Evolutionary conservation across 2,329 filamentous ascomycete genomes (phyloP).

Genomic region (Sclerotinia glacialis): DNA sequence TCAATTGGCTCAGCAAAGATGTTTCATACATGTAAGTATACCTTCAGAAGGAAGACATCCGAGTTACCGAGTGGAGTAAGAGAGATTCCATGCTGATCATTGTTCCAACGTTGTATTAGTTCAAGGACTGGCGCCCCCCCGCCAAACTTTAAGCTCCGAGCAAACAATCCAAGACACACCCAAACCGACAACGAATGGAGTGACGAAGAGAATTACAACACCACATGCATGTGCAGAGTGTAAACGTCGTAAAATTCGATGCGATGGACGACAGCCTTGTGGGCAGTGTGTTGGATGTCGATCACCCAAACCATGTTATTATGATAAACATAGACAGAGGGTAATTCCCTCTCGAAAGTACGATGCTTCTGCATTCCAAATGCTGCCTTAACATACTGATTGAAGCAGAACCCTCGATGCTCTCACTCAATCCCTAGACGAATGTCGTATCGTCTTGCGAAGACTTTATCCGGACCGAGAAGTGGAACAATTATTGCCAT

Average conservation of each 20-base stretch:
- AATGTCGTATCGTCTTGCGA: slow-evolving; percentile 61
- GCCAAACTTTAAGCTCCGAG: slow-evolving; percentile 30
- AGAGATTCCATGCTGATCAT: slow-evolving; percentile 15
- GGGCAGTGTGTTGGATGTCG: slow-evolving; percentile 80
- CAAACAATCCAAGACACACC: slow-evolving; percentile 32
- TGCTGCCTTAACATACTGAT: slow-evolving; percentile 30
- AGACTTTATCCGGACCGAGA: slow-evolving; percentile 60
- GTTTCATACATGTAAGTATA: slow-evolving; percentile 40
- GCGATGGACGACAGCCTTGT: slow-evolving; percentile 77
- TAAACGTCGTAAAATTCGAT: slow-evolving; percentile 78
- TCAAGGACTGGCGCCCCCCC: slow-evolving; percentile 38
- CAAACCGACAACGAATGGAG: slow-evolving; percentile 40
- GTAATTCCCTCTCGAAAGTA: slow-evolving; percentile 77
- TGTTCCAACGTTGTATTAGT: slow-evolving; percentile 28
- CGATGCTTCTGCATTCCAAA: slow-evolving; percentile 33
- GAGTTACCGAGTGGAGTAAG: slow-evolving; percentile 16
- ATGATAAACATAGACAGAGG: slow-evolving; percentile 75
- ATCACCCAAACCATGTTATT: slow-evolving; percentile 74
- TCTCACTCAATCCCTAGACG: slow-evolving; percentile 62
- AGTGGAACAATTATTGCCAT: slow-evolving; percentile 49
- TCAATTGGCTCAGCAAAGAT: slow-evolving; percentile 36
- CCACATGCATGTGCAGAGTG: slow-evolving; percentile 71
- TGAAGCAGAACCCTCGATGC: slow-evolving; percentile 55
- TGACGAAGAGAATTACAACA: slow-evolving; percentile 53
- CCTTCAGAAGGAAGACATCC: not conserved